Evolutionary conservation across 441 rosid species (phyloP).

Genomic region (Geranium incanum): DNA sequence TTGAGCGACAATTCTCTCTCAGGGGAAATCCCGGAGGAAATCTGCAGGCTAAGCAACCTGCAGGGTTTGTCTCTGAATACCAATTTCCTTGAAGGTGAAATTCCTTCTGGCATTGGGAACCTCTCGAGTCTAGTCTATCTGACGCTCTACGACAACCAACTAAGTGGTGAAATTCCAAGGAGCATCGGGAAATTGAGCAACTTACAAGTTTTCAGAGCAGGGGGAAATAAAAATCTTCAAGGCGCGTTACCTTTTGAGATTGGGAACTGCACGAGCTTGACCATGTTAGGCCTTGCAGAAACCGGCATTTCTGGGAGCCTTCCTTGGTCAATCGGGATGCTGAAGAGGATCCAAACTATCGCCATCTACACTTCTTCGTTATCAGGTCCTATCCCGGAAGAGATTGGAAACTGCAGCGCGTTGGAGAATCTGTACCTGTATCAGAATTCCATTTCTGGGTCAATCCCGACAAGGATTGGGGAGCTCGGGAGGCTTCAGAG

Average conservation of each 20-base stretch:
- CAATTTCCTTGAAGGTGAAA: constrained; percentile 21
- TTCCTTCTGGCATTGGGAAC: constrained; percentile 21
- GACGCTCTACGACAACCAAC: constrained; percentile 21
- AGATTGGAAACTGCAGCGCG: constrained; percentile 21
- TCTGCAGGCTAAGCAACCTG: constrained; percentile 20
- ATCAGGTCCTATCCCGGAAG: constrained; percentile 22
- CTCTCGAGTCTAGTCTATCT: constrained; percentile 20
- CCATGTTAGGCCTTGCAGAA: constrained; percentile 24
- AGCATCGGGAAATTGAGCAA: constrained; percentile 17
- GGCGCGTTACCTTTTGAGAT: constrained; percentile 23
- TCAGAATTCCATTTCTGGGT: constrained; percentile 23
- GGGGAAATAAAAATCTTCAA: constrained; percentile 22
- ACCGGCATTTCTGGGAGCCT: constrained; percentile 24
- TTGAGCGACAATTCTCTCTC: constrained; percentile 19
- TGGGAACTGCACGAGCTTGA: constrained; percentile 26
- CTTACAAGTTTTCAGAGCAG: constrained; percentile 24
- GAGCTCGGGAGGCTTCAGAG: constrained; percentile 24
- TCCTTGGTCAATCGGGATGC: constrained; percentile 21
- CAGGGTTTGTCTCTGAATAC: constrained; percentile 17
- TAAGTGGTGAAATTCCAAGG: constrained; percentile 16
- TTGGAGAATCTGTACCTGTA: constrained; percentile 23
- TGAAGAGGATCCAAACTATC: constrained; percentile 19
- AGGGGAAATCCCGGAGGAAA: constrained; percentile 18
- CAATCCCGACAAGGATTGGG: constrained; percentile 17
- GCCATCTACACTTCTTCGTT: constrained; percentile 21